phyloP scores from a whole-genome alignment of 208 protist species.

The Blechomonas ayalai region DNA sequence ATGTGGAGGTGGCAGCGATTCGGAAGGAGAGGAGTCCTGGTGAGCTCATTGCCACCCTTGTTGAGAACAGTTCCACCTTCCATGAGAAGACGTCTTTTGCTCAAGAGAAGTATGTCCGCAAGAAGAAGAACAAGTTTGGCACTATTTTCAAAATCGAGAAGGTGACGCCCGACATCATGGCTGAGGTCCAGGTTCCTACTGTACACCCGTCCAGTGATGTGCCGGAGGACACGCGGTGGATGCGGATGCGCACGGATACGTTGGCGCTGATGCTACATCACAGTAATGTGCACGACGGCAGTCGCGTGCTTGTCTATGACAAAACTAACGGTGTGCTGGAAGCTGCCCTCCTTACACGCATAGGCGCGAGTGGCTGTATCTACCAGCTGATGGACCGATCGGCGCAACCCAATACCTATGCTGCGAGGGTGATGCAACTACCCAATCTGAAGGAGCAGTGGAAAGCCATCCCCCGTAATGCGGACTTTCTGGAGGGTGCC shows the following conservation, averaged over 20 bases:
- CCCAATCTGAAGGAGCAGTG: conserved; percentile 61
- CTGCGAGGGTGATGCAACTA: conserved; percentile 49
- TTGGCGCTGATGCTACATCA: conserved; percentile 83
- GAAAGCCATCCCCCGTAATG: conserved; percentile 78
- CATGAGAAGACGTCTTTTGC: conserved; percentile 83
- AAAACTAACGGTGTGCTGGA: conserved; percentile 75
- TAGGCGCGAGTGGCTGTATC: conserved; percentile 52
- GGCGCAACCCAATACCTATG: conserved; percentile 69
- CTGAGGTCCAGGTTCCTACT: conserved; percentile 77
- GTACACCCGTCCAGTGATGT: conserved; percentile 61
- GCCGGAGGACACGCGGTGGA: conserved; percentile 46
- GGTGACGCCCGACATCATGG: conserved; percentile 57
- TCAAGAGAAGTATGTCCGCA: conserved; percentile 90
- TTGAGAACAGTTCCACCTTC: conserved; percentile 83
- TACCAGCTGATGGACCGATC: conserved; percentile 76
- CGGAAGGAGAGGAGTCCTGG: conserved; percentile 66
- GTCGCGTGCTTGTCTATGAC: conserved; percentile 72
- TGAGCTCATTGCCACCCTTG: conserved; percentile 63
- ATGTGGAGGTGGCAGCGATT: conserved; percentile 67
- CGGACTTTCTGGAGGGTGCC: conserved; percentile 47
- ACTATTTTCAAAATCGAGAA: conserved; percentile 79
- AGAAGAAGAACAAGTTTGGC: conserved; percentile 88
- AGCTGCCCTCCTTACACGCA: conserved; percentile 64
- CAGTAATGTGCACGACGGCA: conserved; percentile 71
- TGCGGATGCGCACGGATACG: conserved; percentile 78